Percentiles rank a stretch among this genome's conserved stretches.
Conservation (phyloP, 2,329 filamentous ascomycete species). For the Penicillium palitans region DNA sequence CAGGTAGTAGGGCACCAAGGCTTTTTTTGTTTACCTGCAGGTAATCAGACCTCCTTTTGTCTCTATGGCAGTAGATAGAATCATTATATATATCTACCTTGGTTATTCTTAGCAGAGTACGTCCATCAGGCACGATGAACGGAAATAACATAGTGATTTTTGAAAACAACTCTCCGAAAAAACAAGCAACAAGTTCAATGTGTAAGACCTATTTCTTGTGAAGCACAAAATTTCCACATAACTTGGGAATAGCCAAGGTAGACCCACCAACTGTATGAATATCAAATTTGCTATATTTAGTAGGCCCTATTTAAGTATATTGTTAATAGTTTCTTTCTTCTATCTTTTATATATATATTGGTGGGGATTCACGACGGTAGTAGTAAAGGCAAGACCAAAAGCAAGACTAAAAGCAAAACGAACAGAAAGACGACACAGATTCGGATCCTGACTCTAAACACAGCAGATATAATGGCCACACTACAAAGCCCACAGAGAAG, state of each 20-base stretch:
- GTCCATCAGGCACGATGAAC: neutral
- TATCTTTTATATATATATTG: neutral
- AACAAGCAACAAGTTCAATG: neutral
- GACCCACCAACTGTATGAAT: neutral
- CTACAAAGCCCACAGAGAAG: neutral
- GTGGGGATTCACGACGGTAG: neutral
- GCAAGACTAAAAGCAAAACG: too few relatives aligned
- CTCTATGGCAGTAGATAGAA: too few relatives aligned
- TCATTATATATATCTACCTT: too few relatives aligned
- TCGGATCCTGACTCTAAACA: neutral
- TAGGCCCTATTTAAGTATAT: too few relatives aligned
- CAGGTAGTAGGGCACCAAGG: too few relatives aligned
- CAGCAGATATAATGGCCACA: neutral
- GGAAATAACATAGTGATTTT: neutral
- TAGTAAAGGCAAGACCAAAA: neutral
- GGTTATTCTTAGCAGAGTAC: too few relatives aligned
- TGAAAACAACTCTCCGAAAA: neutral
- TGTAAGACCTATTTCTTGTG: neutral
- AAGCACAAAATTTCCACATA: neutral
- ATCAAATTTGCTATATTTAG: too few relatives aligned
- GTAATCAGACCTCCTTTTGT: too few relatives aligned
- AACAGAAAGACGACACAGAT: neutral
- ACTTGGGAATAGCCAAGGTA: too few relatives aligned
- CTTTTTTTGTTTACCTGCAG: too few relatives aligned
- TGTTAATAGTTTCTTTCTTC: too few relatives aligned